Evolutionary conservation across 768 basidiomycete species (phyloP).

Genomic region (Mycena rosella): DNA sequence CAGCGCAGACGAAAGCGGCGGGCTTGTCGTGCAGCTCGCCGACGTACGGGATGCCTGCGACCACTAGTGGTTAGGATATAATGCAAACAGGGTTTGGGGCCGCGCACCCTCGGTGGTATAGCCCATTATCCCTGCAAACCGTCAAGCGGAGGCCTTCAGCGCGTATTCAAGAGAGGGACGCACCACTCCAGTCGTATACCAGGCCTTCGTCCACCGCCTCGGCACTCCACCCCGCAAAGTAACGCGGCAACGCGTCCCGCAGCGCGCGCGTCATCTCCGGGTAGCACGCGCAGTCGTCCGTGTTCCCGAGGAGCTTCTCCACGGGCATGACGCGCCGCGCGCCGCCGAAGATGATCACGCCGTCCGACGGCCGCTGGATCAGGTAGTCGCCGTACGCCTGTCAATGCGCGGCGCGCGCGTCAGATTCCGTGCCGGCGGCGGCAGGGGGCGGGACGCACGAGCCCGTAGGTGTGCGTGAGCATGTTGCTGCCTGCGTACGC

Average conservation of each 20-base stretch:
- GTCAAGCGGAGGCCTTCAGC: background rate
- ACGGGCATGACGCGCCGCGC: constrained; percentile 26
- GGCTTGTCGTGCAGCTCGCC: constrained; percentile 44
- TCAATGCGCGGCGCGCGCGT: background rate
- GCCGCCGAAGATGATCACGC: constrained; percentile 39
- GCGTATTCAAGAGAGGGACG: background rate
- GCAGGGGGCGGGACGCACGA: constrained; percentile 20
- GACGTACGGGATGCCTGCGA: constrained; percentile 36
- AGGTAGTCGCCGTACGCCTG: constrained; percentile 36
- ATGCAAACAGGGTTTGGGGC: too few relatives aligned
- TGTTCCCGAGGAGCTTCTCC: constrained; percentile 31
- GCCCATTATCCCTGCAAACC: constrained; percentile 39
- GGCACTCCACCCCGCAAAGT: constrained; percentile 42
- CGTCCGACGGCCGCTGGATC: constrained; percentile 41
- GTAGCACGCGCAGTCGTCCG: constrained; percentile 37
- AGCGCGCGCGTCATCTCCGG: constrained; percentile 42
- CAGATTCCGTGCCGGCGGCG: background rate
- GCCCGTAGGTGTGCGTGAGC: constrained; percentile 35
- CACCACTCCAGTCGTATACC: constrained; percentile 25
- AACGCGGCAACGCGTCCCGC: constrained; percentile 31
- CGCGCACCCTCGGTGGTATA: constrained; percentile 32
- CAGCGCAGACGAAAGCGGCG: constrained; percentile 44
- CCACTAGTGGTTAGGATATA: background rate
- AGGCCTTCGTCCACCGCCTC: constrained; percentile 39
- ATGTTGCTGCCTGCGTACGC: constrained; percentile 39